Conservation (phyloP, 2,329 filamentous ascomycete genomes). For the Colletotrichum tamarilloi region DNA sequence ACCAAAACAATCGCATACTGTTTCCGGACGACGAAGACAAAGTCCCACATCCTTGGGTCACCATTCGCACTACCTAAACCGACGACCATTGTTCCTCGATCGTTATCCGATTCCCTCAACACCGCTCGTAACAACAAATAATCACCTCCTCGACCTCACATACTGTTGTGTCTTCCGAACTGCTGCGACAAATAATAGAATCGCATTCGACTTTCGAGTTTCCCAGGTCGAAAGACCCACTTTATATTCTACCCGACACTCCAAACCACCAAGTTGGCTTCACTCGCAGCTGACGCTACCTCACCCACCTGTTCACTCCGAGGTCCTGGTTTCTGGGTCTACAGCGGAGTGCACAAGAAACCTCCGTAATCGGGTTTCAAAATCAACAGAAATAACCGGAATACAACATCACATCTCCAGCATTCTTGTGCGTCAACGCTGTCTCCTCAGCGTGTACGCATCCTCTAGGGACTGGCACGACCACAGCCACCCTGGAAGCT, state of each 20-base stretch:
- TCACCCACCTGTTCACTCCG: constrained; percentile 89
- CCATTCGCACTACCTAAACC: neutral
- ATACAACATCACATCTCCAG: neutral
- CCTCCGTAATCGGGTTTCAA: constrained; percentile 86
- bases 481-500: constrained; percentile 21
- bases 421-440: neutral
- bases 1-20: neutral
- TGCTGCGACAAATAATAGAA: neutral
- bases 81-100: constrained; percentile 1
- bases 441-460: constrained; percentile 4
- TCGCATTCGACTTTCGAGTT: neutral
- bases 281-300: constrained; percentile 76
- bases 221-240: constrained; percentile 33
- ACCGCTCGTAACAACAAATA: neutral
- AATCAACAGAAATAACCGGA: neutral
- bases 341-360: constrained; percentile 95
- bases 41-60: constrained; percentile 6
- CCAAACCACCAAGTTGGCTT: constrained; percentile 92
- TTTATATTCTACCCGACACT: constrained; percentile 39
- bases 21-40: constrained; percentile 9
- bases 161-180: neutral
- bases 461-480: neutral
- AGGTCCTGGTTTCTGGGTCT: constrained; percentile 93
- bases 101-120: neutral
- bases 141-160: neutral